Base-by-base conservation (phyloP, 352 stramenopile species). In the Globisporangium nodosum region DNA sequence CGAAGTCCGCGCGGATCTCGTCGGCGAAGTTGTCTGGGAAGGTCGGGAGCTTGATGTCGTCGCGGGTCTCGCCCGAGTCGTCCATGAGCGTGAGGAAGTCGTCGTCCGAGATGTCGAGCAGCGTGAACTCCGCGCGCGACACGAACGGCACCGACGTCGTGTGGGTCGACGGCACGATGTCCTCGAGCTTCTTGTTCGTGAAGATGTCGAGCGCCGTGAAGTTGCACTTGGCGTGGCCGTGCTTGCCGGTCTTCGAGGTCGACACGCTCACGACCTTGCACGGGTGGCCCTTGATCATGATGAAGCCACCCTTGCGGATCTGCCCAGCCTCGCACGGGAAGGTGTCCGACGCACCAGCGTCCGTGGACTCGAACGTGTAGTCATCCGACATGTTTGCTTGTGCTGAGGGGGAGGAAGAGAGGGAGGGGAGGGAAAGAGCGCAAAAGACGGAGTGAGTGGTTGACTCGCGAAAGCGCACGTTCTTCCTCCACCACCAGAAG, bases 181-280 rank as follows among this genome's bases (percentile, higher is more conserved):
- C 97, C 77, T 99, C 97, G 64, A 97, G 92, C 93, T 99, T 99
- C 88, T 99, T 99, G 77, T 98, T 98, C 56, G 96, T 99, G 91
- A 99, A 99, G 79, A 99, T 99, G 85, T 99, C 97, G 39, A 97
- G 85, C 61, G 97, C 97, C 65, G 90, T 97, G 74, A 99, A 99
- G 91, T 99, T 99, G 71, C 96, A 98, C 90, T 99, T 99, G 69
- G 97, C 97, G 91, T 99, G 97, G 63, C 97, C 97, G 90, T 99
- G 97, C 96, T 99, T 99, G 84, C 97, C 97, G 61, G 97, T 99
- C 96, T 99, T 99, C 62, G 97, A 99, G 61, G 98, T 99, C 67
- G 97, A 99, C 65, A 99, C 97, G 71, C 76, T 96, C 55, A 96
- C 88, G 47, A 97, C 85, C 91, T 99, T 99, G 96, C 97, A 99